A percentile compares a stretch with the other conserved stretches of the same genome.
phyloP scores from a whole-genome alignment of 345 rosid genomes.

The Sisymbrium altissimum region DNA sequence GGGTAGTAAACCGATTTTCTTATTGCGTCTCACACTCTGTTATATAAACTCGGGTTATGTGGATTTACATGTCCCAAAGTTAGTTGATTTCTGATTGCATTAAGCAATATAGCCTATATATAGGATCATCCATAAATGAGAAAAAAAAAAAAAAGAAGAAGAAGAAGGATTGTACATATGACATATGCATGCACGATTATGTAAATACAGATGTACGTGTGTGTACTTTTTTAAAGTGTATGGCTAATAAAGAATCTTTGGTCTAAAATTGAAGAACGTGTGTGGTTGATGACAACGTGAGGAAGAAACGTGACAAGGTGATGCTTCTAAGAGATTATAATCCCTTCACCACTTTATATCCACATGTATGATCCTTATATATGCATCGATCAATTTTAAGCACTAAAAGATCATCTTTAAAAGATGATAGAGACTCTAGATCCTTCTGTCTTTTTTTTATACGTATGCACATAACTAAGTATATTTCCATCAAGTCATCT shows the following conservation, averaged over 20 bases:
- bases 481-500: not conserved
- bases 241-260: slow-evolving; percentile 23
- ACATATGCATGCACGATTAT: slow-evolving; percentile 6
- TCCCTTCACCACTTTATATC: slow-evolving; percentile 23
- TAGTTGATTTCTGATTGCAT: not conserved
- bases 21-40: too few relatives aligned
- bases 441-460: not conserved
- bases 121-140: too few relatives aligned
- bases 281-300: slow-evolving; percentile 31
- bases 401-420: not conserved
- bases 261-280: slow-evolving; percentile 27
- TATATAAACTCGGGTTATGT: not conserved
- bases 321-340: slow-evolving; percentile 22
- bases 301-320: slow-evolving; percentile 33
- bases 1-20: too few relatives aligned
- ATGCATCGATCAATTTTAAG: slow-evolving; percentile 13
- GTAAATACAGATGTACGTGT: not conserved
- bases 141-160: too few relatives aligned
- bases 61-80: not conserved
- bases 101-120: too few relatives aligned
- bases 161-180: too few relatives aligned
- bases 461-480: too few relatives aligned
- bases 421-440: slow-evolving; percentile 18
- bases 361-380: slow-evolving; percentile 25
- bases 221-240: slow-evolving; percentile 23